Percentiles rank a stretch among this genome's conserved stretches.
phyloP scores from a whole-genome alignment of 1,139 yeast species.

The Pichia sp. region DNA sequence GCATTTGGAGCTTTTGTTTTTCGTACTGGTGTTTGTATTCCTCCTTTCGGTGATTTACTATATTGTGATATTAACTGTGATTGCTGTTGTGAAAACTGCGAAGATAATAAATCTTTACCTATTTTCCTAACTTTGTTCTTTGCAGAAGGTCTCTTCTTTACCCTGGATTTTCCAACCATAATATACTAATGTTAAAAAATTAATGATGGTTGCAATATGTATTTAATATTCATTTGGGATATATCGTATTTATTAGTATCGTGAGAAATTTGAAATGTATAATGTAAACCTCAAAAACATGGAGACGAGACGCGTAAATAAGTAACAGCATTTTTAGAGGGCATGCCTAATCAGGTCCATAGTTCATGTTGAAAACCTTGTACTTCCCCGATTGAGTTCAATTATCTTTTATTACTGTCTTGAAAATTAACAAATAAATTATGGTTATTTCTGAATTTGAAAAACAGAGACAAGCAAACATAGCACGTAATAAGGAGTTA shows the following conservation, averaged over 20 bases:
- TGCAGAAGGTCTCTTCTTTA: constrained; percentile 22
- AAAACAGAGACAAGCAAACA: constrained; percentile 57
- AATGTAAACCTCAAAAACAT: neutral
- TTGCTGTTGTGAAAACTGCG: constrained; percentile 13
- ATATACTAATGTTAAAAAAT: too few relatives aligned
- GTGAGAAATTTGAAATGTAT: too few relatives aligned
- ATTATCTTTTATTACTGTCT: too few relatives aligned
- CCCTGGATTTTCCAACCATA: neutral
- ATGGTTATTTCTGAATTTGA: constrained; percentile 55
- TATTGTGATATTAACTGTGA: neutral
- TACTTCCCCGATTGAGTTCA: too few relatives aligned
- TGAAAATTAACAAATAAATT: too few relatives aligned
- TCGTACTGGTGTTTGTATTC: constrained; percentile 8
- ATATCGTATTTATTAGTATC: too few relatives aligned
- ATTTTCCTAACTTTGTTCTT: constrained; percentile 20
- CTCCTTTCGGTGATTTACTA: neutral
- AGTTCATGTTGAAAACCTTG: too few relatives aligned
- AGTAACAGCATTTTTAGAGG: neutral
- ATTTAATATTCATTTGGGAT: too few relatives aligned
- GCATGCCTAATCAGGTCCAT: too few relatives aligned
- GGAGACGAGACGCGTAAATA: neutral
- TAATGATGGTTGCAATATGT: too few relatives aligned
- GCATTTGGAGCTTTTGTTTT: constrained; percentile 9
- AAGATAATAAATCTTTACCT: constrained; percentile 8
- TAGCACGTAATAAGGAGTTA: constrained; percentile 48